Percentiles rank a stretch among this genome's conserved stretches.
Conservation (phyloP, 2,329 filamentous ascomycete species). For the Monosporascus sp. region DNA sequence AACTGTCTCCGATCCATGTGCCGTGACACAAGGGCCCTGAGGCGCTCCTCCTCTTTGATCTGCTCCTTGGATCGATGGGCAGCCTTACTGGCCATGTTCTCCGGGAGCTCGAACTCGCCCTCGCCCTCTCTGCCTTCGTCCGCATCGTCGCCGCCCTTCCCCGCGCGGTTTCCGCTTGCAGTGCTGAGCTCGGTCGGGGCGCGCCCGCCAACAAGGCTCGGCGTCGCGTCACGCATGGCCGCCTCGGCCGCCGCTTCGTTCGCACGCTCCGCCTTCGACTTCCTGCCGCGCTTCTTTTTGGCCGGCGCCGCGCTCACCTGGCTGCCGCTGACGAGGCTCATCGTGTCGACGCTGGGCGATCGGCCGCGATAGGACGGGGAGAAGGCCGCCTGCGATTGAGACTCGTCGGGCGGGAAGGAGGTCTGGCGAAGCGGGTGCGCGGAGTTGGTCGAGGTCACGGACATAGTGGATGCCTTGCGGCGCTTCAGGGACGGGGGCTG, state of each 20-base stretch:
- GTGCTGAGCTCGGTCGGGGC: slow-evolving; percentile 39
- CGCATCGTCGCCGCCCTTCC: slow-evolving; percentile 46
- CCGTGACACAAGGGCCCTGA: slow-evolving; percentile 56
- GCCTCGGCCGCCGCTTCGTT: slow-evolving; percentile 40
- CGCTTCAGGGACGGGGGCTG: slow-evolving; percentile 52
- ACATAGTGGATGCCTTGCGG: slow-evolving; percentile 64
- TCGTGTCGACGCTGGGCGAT: slow-evolving; percentile 60
- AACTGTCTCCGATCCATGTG: slow-evolving; percentile 63
- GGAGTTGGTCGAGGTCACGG: slow-evolving; percentile 44
- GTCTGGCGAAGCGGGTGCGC: slow-evolving; percentile 73
- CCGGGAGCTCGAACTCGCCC: slow-evolving; percentile 52
- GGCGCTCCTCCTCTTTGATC: slow-evolving; percentile 54
- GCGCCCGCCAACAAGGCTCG: slow-evolving; percentile 37
- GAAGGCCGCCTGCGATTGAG: slow-evolving; percentile 23
- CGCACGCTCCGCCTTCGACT: slow-evolving; percentile 51
- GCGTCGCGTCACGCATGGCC: slow-evolving; percentile 33
- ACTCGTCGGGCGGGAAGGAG: slow-evolving; percentile 66
- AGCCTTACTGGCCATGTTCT: slow-evolving; percentile 30
- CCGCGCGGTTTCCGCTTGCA: slow-evolving; percentile 31
- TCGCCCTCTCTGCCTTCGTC: slow-evolving; percentile 49
- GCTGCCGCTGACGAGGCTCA: slow-evolving; percentile 57
- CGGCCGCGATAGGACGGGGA: slow-evolving; percentile 49
- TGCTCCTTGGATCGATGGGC: slow-evolving; percentile 59
- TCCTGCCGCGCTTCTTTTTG: slow-evolving; percentile 58
- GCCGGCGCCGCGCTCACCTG: slow-evolving; percentile 41